Percentiles rank a stretch among this genome's conserved stretches.
These are phyloP conservation scores for Thymus mandschuricus DNA, from an alignment of 257 asterid species.

Conservation along the genomic window DNA sequence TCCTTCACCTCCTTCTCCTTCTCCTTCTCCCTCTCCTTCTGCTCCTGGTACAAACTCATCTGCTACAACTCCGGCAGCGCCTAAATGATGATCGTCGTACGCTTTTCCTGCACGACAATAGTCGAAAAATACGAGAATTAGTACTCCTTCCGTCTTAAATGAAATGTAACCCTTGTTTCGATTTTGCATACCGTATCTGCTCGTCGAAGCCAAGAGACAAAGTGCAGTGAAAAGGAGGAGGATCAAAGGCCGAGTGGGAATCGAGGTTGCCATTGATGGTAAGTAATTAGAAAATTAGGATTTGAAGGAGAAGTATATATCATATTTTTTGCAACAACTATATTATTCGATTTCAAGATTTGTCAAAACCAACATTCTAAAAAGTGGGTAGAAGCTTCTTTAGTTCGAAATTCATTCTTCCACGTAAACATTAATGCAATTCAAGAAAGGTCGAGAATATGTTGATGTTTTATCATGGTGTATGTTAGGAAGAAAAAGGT, in stretches of 20 bases:
- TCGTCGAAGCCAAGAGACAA: slow-evolving; percentile 31
- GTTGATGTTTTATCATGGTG: background rate
- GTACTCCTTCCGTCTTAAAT: too few species aligned
- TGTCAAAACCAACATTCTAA: slow-evolving; percentile 20
- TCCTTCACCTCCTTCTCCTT: slow-evolving; percentile 23
- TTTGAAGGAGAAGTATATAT: slow-evolving; percentile 12
- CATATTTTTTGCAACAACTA: background rate
- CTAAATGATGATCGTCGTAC: slow-evolving; percentile 29
- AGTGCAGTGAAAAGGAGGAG: slow-evolving; percentile 32
- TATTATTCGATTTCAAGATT: background rate
- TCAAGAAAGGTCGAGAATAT: background rate
- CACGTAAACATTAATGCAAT: background rate
- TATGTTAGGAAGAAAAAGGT: slow-evolving; percentile 18
- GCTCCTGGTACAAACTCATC: slow-evolving; percentile 42
- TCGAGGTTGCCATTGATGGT: slow-evolving; percentile 40
- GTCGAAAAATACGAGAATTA: too few species aligned
- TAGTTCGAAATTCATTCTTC: slow-evolving; percentile 11
- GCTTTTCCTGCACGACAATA: slow-evolving; percentile 44
- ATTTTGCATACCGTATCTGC: slow-evolving; percentile 31
- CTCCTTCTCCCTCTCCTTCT: slow-evolving; percentile 32
- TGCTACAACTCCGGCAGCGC: slow-evolving; percentile 41
- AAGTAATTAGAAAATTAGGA: background rate
- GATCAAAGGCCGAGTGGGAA: slow-evolving; percentile 20
- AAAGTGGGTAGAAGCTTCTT: slow-evolving; percentile 25
- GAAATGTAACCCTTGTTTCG: too few species aligned